Evolutionary conservation across 2,329 filamentous ascomycete genomes (phyloP).

Genomic region (Aspergillus fumigatiaffinis): DNA sequence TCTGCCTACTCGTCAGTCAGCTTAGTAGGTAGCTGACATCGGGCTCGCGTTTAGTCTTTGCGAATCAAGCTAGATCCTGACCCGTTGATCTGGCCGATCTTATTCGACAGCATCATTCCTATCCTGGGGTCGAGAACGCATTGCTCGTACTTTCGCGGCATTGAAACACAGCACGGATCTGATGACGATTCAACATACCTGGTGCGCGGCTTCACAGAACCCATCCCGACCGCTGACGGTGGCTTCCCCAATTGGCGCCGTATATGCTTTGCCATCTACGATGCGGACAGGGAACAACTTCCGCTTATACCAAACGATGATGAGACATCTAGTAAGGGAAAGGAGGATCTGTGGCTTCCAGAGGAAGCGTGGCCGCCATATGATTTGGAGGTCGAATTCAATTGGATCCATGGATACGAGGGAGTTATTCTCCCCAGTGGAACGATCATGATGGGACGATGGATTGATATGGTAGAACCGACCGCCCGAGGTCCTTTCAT

Average conservation of each 20-base stretch:
- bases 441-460: slow-evolving; percentile 48
- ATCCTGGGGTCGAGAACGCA: background rate
- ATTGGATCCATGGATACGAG: slow-evolving; percentile 45
- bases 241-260: slow-evolving; percentile 35
- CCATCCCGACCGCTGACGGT: slow-evolving; percentile 21
- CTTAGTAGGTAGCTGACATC: slow-evolving; percentile 3
- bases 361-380: slow-evolving; percentile 13
- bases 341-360: slow-evolving; percentile 1
- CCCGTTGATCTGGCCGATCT: slow-evolving; percentile 24
- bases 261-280: slow-evolving; percentile 36
- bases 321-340: background rate
- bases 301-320: slow-evolving; percentile 17
- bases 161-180: slow-evolving; percentile 13
- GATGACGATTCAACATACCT: slow-evolving; percentile 9
- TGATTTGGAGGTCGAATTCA: slow-evolving; percentile 19
- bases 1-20: background rate
- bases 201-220: slow-evolving; percentile 35
- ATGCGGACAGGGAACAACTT: slow-evolving; percentile 16
- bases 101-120: slow-evolving; percentile 23
- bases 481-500: slow-evolving; percentile 27
- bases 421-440: slow-evolving; percentile 46
- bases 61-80: slow-evolving; percentile 14
- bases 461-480: slow-evolving; percentile 32
- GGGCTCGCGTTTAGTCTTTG: slow-evolving; percentile 15
- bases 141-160: slow-evolving; percentile 25